Percentiles rank a stretch among this genome's conserved stretches.
These are phyloP conservation scores for Fusarium sulawesiense DNA, from an alignment of 2,329 filamentous ascomycete species.

Conservation along the genomic window DNA sequence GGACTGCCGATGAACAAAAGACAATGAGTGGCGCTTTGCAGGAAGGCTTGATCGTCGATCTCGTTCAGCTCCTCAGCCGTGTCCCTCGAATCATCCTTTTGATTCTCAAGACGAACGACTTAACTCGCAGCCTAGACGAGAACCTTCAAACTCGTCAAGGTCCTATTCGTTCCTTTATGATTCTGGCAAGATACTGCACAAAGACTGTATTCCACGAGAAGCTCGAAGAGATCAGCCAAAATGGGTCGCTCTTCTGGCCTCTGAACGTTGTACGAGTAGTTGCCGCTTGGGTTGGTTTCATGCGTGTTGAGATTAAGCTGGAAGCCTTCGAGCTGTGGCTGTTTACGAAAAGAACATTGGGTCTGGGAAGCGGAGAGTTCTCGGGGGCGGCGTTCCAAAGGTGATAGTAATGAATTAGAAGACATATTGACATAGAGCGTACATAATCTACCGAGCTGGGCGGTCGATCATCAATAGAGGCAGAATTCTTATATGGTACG, in stretches of 20 bases:
- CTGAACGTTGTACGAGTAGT: slow-evolving; percentile 65
- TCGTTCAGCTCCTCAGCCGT: slow-evolving; percentile 87
- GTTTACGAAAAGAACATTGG: slow-evolving; percentile 61
- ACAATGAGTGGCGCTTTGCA: slow-evolving; percentile 86
- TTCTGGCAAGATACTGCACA: slow-evolving; percentile 75
- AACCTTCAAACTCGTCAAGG: slow-evolving; percentile 80
- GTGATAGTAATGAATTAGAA: slow-evolving; percentile 31
- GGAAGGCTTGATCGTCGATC: slow-evolving; percentile 87
- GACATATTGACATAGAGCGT: slow-evolving; percentile 40
- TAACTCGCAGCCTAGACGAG: slow-evolving; percentile 94
- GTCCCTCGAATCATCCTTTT: slow-evolving; percentile 93
- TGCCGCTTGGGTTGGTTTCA: slow-evolving; percentile 67
- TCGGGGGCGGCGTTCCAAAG: slow-evolving; percentile 40
- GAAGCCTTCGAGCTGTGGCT: slow-evolving; percentile 73
- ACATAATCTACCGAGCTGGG: slow-evolving; percentile 24
- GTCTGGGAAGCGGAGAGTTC: slow-evolving; percentile 47
- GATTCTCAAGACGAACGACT: slow-evolving; percentile 97
- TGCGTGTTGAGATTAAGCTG: slow-evolving; percentile 72
- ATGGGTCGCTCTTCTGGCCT: slow-evolving; percentile 69
- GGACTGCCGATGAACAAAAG: slow-evolving; percentile 83
- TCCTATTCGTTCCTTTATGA: slow-evolving; percentile 73
- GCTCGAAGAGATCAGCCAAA: slow-evolving; percentile 65
- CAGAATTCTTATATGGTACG: background rate
- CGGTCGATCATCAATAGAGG: slow-evolving; percentile 15
- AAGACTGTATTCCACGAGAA: slow-evolving; percentile 74